Evolutionary conservation across 2,329 filamentous ascomycete species (phyloP).

Genomic region (Microdochium nivale): DNA sequence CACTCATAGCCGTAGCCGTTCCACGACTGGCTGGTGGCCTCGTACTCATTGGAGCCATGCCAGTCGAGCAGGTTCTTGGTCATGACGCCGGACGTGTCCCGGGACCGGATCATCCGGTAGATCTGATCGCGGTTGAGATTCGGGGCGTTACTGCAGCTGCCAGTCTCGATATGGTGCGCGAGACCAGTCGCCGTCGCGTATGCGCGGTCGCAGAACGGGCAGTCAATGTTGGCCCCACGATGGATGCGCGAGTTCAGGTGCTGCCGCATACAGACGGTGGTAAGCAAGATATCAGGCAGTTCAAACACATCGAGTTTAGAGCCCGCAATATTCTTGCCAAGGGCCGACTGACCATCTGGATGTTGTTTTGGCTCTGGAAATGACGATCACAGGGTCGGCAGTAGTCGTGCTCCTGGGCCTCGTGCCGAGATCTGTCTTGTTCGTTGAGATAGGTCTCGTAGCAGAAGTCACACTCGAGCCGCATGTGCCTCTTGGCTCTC

Average conservation of each 20-base stretch:
- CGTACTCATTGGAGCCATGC: conserved; percentile 23
- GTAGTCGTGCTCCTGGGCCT: too few species aligned
- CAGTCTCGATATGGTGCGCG: conserved; percentile 45
- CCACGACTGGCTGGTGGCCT: conserved; percentile 30
- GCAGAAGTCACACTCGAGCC: too few species aligned
- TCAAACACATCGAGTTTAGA: too few species aligned
- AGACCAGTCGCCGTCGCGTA: conserved; percentile 45
- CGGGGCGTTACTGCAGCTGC: conserved; percentile 37
- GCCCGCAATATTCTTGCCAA: too few species aligned
- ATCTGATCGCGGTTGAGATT: conserved; percentile 38
- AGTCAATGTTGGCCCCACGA: conserved; percentile 31
- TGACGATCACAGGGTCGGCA: too few species aligned
- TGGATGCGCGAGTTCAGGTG: conserved; percentile 47
- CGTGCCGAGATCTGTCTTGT: too few species aligned
- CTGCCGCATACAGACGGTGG: conserved; percentile 21
- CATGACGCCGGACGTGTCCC: conserved; percentile 38
- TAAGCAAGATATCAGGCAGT: too few species aligned
- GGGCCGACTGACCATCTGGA: conserved; percentile 20
- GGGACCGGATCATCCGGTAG: conserved; percentile 30
- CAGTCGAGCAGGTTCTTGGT: conserved; percentile 42
- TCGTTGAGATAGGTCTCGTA: too few species aligned
- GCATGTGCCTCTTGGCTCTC: too few species aligned
- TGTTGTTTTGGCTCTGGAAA: conserved; percentile 9
- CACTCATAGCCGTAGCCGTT: conserved; percentile 41
- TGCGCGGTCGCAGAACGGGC: conserved; percentile 42